A percentile compares a stretch with the other conserved stretches of the same genome.
Evolutionary conservation across 495 filamentous ascomycete species (phyloP).

Genomic region (Barbatosphaeria neglecta): DNA sequence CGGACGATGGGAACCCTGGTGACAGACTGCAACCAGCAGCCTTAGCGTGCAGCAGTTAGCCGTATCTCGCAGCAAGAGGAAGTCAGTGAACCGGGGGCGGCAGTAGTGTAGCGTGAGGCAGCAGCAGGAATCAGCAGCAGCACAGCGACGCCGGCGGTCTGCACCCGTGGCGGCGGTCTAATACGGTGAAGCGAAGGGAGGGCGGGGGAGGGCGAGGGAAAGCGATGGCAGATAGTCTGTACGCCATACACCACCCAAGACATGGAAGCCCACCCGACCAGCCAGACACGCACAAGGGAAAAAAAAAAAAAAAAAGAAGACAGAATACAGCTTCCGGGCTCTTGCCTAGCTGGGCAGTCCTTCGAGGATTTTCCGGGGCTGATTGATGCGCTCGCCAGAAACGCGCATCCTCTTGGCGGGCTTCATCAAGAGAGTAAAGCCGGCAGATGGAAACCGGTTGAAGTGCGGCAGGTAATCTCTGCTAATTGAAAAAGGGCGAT

Average conservation of each 20-base stretch:
- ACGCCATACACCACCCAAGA: no score
- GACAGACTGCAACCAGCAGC: background rate
- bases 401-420: constrained; percentile 5
- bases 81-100: no score
- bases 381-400: constrained; percentile 1
- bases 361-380: background rate
- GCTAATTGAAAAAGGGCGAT: constrained; percentile 5
- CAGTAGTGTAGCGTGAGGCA: no score
- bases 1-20: background rate
- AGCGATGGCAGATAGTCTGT: no score
- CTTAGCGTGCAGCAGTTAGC: background rate
- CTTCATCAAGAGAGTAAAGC: constrained; percentile 21
- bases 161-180: background rate
- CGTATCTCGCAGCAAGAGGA: background rate
- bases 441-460: constrained; percentile 19
- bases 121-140: background rate
- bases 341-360: no score
- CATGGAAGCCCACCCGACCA: background rate
- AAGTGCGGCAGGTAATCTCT: constrained; percentile 11
- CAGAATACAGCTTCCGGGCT: background rate
- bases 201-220: background rate
- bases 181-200: background rate
- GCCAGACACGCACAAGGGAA: background rate
- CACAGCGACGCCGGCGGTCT: background rate
- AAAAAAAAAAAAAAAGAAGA: background rate